Percentiles rank a stretch among this genome's conserved stretches.
phyloP scores from a whole-genome alignment of 176 grass and related monocot species.

The Lolium rigidum region DNA sequence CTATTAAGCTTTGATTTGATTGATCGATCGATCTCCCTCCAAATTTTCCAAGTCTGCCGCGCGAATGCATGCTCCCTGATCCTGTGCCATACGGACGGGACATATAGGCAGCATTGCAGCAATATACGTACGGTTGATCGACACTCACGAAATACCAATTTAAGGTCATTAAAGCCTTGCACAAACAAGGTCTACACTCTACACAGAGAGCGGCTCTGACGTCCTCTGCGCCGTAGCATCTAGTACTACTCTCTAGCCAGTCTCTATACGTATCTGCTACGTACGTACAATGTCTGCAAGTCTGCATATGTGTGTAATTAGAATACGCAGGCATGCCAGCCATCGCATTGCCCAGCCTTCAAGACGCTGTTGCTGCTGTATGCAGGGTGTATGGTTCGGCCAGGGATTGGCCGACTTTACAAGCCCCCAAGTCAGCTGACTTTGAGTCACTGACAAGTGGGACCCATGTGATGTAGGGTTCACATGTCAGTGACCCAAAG shows the following conservation, averaged over 20 bases:
- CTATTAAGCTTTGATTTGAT: no score
- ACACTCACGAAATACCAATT: slow-evolving; percentile 10
- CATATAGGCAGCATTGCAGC: neutral
- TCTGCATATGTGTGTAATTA: neutral
- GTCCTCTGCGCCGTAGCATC: slow-evolving; percentile 3
- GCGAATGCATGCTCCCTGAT: no score
- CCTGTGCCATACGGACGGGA: neutral
- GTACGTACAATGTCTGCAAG: neutral
- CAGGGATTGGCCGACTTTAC: no score
- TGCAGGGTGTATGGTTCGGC: neutral
- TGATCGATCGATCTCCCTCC: neutral
- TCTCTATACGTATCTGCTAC: neutral
- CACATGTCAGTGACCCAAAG: no score
- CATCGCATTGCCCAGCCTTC: neutral
- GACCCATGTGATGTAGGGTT: no score
- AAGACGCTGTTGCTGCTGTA: neutral
- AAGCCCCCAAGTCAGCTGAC: no score
- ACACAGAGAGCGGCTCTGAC: neutral
- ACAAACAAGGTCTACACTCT: neutral
- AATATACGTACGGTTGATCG: neutral
- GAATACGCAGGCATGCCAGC: neutral
- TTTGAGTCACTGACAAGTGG: no score
- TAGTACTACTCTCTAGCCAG: neutral
- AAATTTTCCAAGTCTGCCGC: neutral
- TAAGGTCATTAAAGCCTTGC: slow-evolving; percentile 32